Evolutionary conservation across 2,329 filamentous ascomycete genomes (phyloP).

Genomic region (Clonostachys rosea): DNA sequence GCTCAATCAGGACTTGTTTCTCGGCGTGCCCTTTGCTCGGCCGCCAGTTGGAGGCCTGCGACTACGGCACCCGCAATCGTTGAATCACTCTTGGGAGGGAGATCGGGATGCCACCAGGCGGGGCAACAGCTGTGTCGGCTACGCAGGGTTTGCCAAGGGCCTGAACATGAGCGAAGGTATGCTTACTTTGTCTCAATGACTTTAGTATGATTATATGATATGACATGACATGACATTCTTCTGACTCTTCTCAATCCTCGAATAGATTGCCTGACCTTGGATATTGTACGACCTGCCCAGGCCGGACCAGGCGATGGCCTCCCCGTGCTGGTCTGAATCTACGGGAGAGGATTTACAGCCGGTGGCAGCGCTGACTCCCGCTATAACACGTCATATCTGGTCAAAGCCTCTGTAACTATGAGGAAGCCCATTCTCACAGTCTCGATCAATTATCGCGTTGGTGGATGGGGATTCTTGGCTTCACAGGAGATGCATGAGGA

Average conservation of each 20-base stretch:
- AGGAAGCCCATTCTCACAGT: not conserved
- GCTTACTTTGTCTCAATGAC: not conserved
- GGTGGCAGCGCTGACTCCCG: slow-evolving; percentile 25
- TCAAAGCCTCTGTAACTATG: slow-evolving; percentile 40
- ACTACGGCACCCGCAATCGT: slow-evolving; percentile 39
- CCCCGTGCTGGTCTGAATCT: slow-evolving; percentile 57
- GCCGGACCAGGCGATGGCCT: slow-evolving; percentile 30
- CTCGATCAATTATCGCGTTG: slow-evolving; percentile 45
- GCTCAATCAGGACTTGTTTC: slow-evolving; percentile 37
- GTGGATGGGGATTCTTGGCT: slow-evolving; percentile 48
- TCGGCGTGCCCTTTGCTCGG: slow-evolving; percentile 51
- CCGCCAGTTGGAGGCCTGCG: slow-evolving; percentile 40
- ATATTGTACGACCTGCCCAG: slow-evolving; percentile 33
- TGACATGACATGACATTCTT: not conserved
- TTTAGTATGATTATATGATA: not conserved
- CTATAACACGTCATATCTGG: slow-evolving; percentile 57
- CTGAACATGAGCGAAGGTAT: not conserved
- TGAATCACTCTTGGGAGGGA: slow-evolving; percentile 36
- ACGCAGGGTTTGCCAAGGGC: not conserved
- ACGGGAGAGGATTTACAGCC: slow-evolving; percentile 28
- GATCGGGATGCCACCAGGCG: slow-evolving; percentile 27
- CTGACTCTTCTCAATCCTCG: not conserved
- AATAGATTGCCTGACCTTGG: slow-evolving; percentile 36
- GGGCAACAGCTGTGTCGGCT: not conserved
- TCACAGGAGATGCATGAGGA: slow-evolving; percentile 34